Evolutionary conservation across 2,329 filamentous ascomycete genomes (phyloP).

Genomic region (Fusarium buharicum): DNA sequence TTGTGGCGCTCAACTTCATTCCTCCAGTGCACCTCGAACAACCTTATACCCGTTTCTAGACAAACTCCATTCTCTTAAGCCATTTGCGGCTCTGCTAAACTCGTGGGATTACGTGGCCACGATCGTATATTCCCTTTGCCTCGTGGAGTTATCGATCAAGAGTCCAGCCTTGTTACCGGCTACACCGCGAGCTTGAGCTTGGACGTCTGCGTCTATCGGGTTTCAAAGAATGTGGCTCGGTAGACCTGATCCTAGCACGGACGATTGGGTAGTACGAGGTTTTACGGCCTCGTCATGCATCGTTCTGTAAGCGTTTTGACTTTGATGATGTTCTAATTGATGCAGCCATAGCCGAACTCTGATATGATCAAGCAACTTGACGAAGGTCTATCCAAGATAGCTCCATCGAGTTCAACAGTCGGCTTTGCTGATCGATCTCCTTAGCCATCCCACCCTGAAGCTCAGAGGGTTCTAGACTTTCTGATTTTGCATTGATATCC

Average conservation of each 20-base stretch:
- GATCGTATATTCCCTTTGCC: neutral
- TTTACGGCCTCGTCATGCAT: constrained; percentile 8
- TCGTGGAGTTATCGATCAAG: neutral
- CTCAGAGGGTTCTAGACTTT: neutral
- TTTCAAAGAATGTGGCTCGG: constrained; percentile 16
- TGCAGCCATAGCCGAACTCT: constrained; percentile 8
- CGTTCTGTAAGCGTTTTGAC: neutral
- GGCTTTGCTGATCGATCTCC: constrained; percentile 1
- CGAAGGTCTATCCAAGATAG: neutral
- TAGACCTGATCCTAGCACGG: constrained; percentile 12
- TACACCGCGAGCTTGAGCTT: constrained; percentile 11
- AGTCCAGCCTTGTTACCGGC: constrained; percentile 25
- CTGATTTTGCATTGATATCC: constrained; percentile 4
- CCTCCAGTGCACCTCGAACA: constrained; percentile 16
- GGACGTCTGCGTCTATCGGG: constrained; percentile 22
- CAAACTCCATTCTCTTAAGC: constrained; percentile 10
- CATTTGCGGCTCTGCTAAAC: constrained; percentile 6
- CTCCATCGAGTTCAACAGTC: neutral
- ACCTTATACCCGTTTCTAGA: constrained; percentile 12
- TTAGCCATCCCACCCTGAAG: neutral
- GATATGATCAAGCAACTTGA: constrained; percentile 22
- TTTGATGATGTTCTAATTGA: neutral
- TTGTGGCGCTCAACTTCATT: constrained; percentile 31
- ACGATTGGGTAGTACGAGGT: neutral
- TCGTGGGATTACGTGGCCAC: constrained; percentile 19